Conservation (phyloP, 2,329 filamentous ascomycete species). For the Dendryphion nanum region DNA sequence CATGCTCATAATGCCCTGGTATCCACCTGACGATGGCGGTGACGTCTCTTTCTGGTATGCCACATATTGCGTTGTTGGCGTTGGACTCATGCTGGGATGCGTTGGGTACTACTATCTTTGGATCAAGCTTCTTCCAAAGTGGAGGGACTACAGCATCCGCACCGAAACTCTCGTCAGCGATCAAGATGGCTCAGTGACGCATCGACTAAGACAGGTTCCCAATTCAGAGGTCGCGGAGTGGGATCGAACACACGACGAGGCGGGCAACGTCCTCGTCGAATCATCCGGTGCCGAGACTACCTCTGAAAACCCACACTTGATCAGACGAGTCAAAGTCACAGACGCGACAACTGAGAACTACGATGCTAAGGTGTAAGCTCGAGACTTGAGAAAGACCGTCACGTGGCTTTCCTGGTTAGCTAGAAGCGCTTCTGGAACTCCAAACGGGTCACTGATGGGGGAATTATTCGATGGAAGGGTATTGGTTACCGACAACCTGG, state of each 20-base stretch:
- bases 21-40: constrained; percentile 61
- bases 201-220: constrained; percentile 21
- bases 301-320: constrained; percentile 9
- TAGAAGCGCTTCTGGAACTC: no score
- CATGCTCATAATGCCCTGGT: constrained; percentile 69
- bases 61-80: constrained; percentile 64
- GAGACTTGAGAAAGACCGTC: no score
- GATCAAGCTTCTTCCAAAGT: constrained; percentile 24
- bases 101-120: constrained; percentile 26
- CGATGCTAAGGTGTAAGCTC: no score
- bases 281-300: constrained; percentile 3
- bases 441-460: no score
- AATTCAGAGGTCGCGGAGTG: constrained; percentile 25
- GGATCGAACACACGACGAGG: constrained; percentile 30
- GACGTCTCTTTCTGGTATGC: constrained; percentile 74
- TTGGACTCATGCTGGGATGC: constrained; percentile 41
- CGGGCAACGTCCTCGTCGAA: constrained; percentile 19
- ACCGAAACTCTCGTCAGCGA: constrained; percentile 24
- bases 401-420: no score
- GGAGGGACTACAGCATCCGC: constrained; percentile 22
- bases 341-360: constrained; percentile 1
- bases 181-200: constrained; percentile 26
- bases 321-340: constrained; percentile 13
- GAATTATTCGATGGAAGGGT: no score
- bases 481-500: no score